These are phyloP conservation scores for Boletales sp. DNA, from an alignment of 768 basidiomycete species.

Conservation along the genomic window DNA sequence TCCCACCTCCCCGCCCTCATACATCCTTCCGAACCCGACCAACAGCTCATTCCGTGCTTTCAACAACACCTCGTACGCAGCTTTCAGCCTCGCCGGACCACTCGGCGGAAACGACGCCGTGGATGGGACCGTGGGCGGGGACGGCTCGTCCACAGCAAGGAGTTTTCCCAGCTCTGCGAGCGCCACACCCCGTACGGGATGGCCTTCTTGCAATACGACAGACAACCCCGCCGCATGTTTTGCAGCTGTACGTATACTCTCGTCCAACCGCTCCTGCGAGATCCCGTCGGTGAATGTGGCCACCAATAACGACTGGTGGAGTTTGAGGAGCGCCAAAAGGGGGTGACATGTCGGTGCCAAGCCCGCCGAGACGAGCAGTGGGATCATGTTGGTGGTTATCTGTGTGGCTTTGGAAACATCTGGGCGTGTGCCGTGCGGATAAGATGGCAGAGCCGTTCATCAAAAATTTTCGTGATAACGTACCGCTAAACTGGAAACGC, in stretches of 20 bases:
- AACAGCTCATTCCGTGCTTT: constrained; percentile 57
- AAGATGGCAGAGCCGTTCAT: too few species aligned
- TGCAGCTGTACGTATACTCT: constrained; percentile 55
- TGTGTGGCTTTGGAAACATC: constrained; percentile 57
- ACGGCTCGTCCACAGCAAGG: constrained; percentile 72
- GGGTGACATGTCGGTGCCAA: constrained; percentile 72
- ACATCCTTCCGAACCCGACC: constrained; percentile 68
- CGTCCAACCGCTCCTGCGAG: constrained; percentile 56
- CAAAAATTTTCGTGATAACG: background rate
- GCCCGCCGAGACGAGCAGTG: constrained; percentile 55
- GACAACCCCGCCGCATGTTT: constrained; percentile 52
- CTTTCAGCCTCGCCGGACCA: constrained; percentile 56
- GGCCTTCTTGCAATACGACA: constrained; percentile 54
- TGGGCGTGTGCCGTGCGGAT: constrained; percentile 22
- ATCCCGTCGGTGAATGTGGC: constrained; percentile 38
- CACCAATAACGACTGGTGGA: constrained; percentile 67
- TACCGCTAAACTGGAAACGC: constrained; percentile 57
- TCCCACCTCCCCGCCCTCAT: constrained; percentile 72
- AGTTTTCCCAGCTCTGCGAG: constrained; percentile 80
- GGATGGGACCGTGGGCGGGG: constrained; percentile 28
- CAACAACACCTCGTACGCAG: constrained; percentile 63
- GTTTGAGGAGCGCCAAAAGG: constrained; percentile 67
- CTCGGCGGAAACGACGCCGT: constrained; percentile 56
- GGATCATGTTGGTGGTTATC: constrained; percentile 62
- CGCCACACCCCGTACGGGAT: constrained; percentile 75